Evolutionary conservation across 768 basidiomycete genomes (phyloP), one percentile per base, ranked within the genome.

Genomic region (Dacryopinax spathularia): DNA sequence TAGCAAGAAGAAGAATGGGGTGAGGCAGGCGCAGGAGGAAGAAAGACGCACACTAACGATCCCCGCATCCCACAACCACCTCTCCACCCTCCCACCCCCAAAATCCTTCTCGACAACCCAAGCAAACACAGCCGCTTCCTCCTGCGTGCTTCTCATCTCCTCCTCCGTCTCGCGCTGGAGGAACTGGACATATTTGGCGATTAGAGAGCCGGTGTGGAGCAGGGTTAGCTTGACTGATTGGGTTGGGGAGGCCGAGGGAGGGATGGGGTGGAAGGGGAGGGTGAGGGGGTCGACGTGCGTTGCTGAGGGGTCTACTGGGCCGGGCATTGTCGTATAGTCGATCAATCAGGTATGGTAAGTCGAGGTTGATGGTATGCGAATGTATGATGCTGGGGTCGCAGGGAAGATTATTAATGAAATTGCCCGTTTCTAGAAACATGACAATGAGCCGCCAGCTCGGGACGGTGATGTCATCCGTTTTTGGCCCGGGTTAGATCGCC

Each of bases 31-130:
- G 33, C 15, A 36, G 33, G 9, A 3, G 31, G 20, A 59, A 9
- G 22, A 6, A 35, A 1, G 27, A 60, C 35, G 27, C 13, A 35
- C n/a, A 65, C 68, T 63, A 33, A 69, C 69, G 64, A 67, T 25
- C 22, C 69, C 69, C 43, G 68, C 35, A 64, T 70, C 69, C 61
- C 65, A 70, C 1, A 70, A 43, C 1, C 63, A 56, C 15, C 25
- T 25, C 48, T 56, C 48, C 25, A 62, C 62, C 35, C 65, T 36
- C n/a, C n/a, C n/a, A 25, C 66, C 64, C 22, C 62, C 63, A 29
- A 68, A 63, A 31, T 67, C 64, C n/a, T 68, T 63, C 20, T 68
- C 41, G 37, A 69, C 66, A 34, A 63, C 64, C 60, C 63, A 68
- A n/a, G 64, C 60, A 7, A 68, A 68, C 1, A 67, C 33, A 2